phyloP scores from a whole-genome alignment of 2,329 filamentous ascomycete genomes.

The Purpureocillium takamizusanense region DNA sequence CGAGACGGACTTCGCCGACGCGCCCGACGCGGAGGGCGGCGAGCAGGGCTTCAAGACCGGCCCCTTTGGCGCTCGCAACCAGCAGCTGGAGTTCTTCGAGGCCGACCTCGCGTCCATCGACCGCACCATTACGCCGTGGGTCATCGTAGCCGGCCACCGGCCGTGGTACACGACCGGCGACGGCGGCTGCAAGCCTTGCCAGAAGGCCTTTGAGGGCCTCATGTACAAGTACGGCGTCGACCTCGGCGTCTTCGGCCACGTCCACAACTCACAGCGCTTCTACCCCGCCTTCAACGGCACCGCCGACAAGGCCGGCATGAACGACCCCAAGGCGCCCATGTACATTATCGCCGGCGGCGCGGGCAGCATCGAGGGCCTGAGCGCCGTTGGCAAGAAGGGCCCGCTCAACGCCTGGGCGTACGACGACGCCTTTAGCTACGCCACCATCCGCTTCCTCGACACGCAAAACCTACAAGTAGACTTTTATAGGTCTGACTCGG shows the following conservation, averaged over 20 bases:
- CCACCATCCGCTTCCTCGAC: conserved; percentile 36
- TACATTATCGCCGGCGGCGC: conserved; percentile 42
- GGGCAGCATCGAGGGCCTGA: conserved; percentile 46
- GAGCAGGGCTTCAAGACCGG: conserved; percentile 29
- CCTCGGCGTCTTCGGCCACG: conserved; percentile 46
- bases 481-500: conserved; percentile 39
- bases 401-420: conserved; percentile 39
- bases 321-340: conserved; percentile 21
- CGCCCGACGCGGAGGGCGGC: conserved; percentile 16
- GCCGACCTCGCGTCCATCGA: conserved; percentile 49
- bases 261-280: conserved; percentile 49
- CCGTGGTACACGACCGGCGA: conserved; percentile 36
- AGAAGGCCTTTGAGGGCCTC: conserved; percentile 41
- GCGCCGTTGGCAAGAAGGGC: conserved; percentile 28
- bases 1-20: conserved; percentile 17
- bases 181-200: conserved; percentile 33
- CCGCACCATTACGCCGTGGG: conserved; percentile 40
- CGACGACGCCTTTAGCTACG: conserved; percentile 43
- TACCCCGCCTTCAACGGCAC: conserved; percentile 26
- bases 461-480: conserved; percentile 36
- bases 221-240: conserved; percentile 50
- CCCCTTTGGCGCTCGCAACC: conserved; percentile 36
- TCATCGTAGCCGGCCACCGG: conserved; percentile 27
- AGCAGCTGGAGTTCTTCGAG: conserved; percentile 45
- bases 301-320: conserved; percentile 24